Evolutionary conservation across 768 basidiomycete genomes (phyloP).

Genomic region (Hygrocybe punicea): DNA sequence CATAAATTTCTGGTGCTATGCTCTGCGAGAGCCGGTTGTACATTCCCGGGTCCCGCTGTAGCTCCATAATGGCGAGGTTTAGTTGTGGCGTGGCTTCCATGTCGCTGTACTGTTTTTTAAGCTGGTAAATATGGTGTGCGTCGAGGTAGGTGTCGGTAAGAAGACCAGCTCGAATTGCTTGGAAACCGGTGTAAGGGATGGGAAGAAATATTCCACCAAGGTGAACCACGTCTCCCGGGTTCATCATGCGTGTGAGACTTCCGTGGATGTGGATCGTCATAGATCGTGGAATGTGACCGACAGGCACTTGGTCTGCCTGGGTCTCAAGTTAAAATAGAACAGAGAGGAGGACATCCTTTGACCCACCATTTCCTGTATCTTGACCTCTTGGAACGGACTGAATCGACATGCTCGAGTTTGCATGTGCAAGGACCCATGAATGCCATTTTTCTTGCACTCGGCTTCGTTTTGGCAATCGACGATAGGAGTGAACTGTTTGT

Average conservation of each 20-base stretch:
- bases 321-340: constrained; percentile 4
- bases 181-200: constrained; percentile 95
- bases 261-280: constrained; percentile 98
- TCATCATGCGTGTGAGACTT: constrained; percentile 82
- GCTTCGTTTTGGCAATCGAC: constrained; percentile 82
- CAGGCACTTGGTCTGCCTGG: constrained; percentile 97
- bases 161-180: constrained; percentile 93
- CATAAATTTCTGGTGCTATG: constrained; percentile 98
- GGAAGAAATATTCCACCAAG: constrained; percentile 97
- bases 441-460: constrained; percentile 81
- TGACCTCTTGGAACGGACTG: constrained; percentile 96
- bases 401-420: constrained; percentile 97
- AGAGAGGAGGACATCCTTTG: background rate
- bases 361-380: constrained; percentile 96
- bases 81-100: constrained; percentile 92
- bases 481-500: constrained; percentile 87
- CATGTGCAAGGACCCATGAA: constrained; percentile 93
- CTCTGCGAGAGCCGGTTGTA: constrained; percentile 87
- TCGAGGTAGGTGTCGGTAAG: constrained; percentile 98
- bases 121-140: constrained; percentile 82
- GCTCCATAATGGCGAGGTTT: constrained; percentile 58
- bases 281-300: constrained; percentile 96
- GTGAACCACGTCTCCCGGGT: constrained; percentile 93
- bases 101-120: constrained; percentile 95
- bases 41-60: constrained; percentile 72